Evolutionary conservation across 306 rosid genomes (phyloP), one percentile per base, ranked within the genome.

Genomic region (Malus sylvestris): DNA sequence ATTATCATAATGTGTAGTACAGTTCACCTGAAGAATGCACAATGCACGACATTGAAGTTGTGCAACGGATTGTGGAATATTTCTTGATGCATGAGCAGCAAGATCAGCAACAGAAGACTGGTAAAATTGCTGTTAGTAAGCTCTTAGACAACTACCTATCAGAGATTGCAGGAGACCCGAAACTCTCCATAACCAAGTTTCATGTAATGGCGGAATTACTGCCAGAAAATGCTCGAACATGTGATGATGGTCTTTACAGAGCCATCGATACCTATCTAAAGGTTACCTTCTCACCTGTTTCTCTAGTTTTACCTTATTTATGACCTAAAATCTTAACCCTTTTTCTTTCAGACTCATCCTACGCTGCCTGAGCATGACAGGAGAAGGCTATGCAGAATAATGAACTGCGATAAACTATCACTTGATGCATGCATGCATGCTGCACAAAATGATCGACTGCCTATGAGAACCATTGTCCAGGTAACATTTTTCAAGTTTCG

Each of bases 391-490:
- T 90, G 97, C 90, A 95, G 86, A 85, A 81, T 81, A 81, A 92
- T 95, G 97, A 95, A 86, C 83, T 84, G 96, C 59, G 87, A 88
- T 79, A 95, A 90, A 87, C 88, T 95, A 46, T 95, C 99, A n/a
- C 89, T 92, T 65, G 99, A 95, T 70, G 99, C 96, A 61, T 88
- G 99, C 79, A 78, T 81, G 76, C 99, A 92, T 66, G 97, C 98
- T 20, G 97, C 99, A 70, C 99, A 91, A 79, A 95, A 95, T 68
- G 99, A 95, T 52, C 84, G 99, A 70, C 85, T 95, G 90, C 98
- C 99, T 75, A 85, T 92, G 79, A 78, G 93, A 92, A 92, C 89
- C 10, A 71, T 86, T 79, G 86, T 92, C 78, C 97, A 92, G 97
- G 99, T 95, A 87, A 81, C 68, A 73, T 67, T 76, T 72, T 22